Percentiles rank a stretch among this genome's conserved stretches.
Conservation (phyloP, 495 filamentous ascomycete genomes). For the Hypoxylon subgilvum region DNA sequence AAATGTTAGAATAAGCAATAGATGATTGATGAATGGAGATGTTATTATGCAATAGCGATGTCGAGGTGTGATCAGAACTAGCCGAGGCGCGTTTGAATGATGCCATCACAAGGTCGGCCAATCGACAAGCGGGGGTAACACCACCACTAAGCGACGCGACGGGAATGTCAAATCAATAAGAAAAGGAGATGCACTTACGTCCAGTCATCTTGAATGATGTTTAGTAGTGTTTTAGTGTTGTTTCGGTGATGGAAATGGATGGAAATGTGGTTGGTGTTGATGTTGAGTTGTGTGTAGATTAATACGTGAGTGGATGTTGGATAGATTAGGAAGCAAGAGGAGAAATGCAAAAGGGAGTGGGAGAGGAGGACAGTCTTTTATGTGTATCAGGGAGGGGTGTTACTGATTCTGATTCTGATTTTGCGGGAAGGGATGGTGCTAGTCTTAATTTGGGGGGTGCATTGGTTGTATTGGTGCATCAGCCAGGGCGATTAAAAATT, state of each 20-base stretch:
- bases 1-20: conserved; percentile 41
- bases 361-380: conserved; percentile 31
- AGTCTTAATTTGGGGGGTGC: conserved; percentile 33
- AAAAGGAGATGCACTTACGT: conserved; percentile 70
- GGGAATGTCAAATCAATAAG: conserved; percentile 18
- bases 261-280: conserved; percentile 40
- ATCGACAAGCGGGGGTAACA: conserved; percentile 24
- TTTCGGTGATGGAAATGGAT: conserved; percentile 43
- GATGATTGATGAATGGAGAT: conserved; percentile 19
- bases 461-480: conserved; percentile 26
- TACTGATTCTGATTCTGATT: conserved; percentile 38
- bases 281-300: conserved; percentile 39
- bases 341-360: conserved; percentile 33
- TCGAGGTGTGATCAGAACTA: conserved; percentile 40
- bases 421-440: conserved; percentile 39
- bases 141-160: conserved; percentile 28
- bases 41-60: conserved; percentile 53
- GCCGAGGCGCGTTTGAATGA: conserved; percentile 29
- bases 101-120: conserved; percentile 34
- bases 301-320: conserved; percentile 41
- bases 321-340: conserved; percentile 38
- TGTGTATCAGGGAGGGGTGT: conserved; percentile 23
- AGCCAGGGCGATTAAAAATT: conserved; percentile 18
- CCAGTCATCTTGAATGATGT: conserved; percentile 81
- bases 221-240: conserved; percentile 39